Conservation (phyloP, 129 eudicot species). For the Heracleum sosnowskyi region DNA sequence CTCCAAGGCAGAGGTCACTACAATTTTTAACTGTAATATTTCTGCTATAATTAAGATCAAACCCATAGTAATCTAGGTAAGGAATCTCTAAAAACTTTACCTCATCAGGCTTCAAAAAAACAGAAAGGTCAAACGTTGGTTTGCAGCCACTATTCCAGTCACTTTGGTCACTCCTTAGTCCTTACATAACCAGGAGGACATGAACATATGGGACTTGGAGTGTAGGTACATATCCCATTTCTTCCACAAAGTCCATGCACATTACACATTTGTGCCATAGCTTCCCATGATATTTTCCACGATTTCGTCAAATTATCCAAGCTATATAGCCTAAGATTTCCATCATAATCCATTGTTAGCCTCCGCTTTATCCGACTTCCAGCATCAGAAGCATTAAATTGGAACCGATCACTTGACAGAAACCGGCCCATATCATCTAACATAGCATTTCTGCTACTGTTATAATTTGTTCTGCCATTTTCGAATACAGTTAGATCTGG, state of each 20-base stretch:
- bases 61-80: conserved; percentile 42
- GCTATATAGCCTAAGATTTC: conserved; percentile 47
- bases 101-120: conserved; percentile 3
- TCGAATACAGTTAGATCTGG: background rate
- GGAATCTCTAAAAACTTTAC: conserved; percentile 31
- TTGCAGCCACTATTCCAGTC: conserved; percentile 41
- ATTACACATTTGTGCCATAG: conserved; percentile 27
- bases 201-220: conserved; percentile 21
- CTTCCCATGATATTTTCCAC: conserved; percentile 40
- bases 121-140: conserved; percentile 22
- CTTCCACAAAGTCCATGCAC: conserved; percentile 42
- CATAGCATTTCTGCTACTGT: conserved; percentile 32
- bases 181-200: conserved; percentile 40
- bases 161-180: conserved; percentile 10
- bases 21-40: conserved; percentile 28
- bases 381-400: conserved; percentile 20
- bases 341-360: conserved; percentile 45
- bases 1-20: conserved; percentile 29
- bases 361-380: conserved; percentile 32
- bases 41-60: conserved; percentile 24
- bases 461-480: conserved; percentile 29
- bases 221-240: conserved; percentile 35
- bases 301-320: conserved; percentile 23
- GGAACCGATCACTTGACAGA: conserved; percentile 22
- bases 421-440: conserved; percentile 29